These are phyloP conservation scores for Phialocephala sp. DNA, from an alignment of 2,329 filamentous ascomycete species.

Conservation along the genomic window DNA sequence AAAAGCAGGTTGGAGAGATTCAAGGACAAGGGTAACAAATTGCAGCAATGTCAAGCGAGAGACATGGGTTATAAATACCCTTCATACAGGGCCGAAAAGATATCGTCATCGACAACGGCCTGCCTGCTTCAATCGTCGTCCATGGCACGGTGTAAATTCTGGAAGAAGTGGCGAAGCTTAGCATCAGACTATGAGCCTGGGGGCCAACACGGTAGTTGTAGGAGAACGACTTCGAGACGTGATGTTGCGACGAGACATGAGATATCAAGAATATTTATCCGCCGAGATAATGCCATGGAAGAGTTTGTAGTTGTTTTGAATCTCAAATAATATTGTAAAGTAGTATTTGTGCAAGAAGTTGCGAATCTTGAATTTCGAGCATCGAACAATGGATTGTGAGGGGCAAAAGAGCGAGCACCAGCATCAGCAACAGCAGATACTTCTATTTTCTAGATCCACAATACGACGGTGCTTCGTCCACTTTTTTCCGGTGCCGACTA, in stretches of 20 bases:
- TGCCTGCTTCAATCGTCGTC: neutral
- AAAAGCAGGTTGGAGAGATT: slow-evolving; percentile 16
- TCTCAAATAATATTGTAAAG: neutral
- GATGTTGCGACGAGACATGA: slow-evolving; percentile 27
- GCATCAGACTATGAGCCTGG: slow-evolving; percentile 14
- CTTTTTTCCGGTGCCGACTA: neutral
- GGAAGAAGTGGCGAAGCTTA: slow-evolving; percentile 11
- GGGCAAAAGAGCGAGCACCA: neutral
- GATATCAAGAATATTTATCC: slow-evolving; percentile 12
- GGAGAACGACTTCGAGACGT: slow-evolving; percentile 26
- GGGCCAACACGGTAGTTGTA: slow-evolving; percentile 21
- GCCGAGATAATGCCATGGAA: slow-evolving; percentile 26
- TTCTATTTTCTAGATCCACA: slow-evolving; percentile 23
- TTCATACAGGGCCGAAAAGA: slow-evolving; percentile 12
- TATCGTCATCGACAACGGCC: slow-evolving; percentile 19
- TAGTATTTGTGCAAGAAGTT: neutral
- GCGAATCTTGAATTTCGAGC: neutral
- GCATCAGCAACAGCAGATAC: neutral
- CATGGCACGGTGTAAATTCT: slow-evolving; percentile 9
- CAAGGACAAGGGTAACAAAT: slow-evolving; percentile 29
- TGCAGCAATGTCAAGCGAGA: slow-evolving; percentile 34
- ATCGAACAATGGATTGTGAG: neutral
- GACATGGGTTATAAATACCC: slow-evolving; percentile 26
- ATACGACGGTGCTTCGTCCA: slow-evolving; percentile 3
- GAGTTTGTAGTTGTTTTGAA: neutral